Evolutionary conservation across 129 eudicot species (phyloP).

Genomic region (Smallanthus sonchifolius): DNA sequence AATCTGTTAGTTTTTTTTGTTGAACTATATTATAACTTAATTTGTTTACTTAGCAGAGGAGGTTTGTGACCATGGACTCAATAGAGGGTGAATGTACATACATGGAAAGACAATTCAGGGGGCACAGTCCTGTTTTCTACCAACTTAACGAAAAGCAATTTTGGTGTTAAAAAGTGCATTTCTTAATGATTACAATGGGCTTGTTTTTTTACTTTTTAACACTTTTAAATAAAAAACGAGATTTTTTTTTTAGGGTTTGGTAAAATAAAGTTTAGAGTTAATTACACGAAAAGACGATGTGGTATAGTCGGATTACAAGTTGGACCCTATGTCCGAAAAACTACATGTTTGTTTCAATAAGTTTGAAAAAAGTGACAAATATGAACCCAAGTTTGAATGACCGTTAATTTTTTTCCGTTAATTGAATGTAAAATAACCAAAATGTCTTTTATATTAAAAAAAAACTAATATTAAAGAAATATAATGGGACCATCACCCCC

Average conservation of each 20-base stretch:
- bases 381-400: no score
- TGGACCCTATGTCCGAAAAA: no score
- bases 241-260: not conserved
- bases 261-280: not conserved
- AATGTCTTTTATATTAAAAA: no score
- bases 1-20: not conserved
- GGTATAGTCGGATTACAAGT: no score
- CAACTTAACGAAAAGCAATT: not conserved
- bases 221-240: not conserved
- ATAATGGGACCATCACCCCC: no score
- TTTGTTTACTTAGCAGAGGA: constrained; percentile 4
- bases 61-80: not conserved
- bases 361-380: no score
- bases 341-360: no score
- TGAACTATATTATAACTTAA: not conserved
- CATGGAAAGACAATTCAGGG: not conserved
- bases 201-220: not conserved
- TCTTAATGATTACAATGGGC: not conserved
- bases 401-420: no score
- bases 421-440: no score
- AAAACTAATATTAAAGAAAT: no score
- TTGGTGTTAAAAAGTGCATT: not conserved
- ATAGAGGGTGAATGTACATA: not conserved
- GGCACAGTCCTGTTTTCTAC: not conserved
- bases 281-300: no score